Conservation (phyloP, 2,329 filamentous ascomycete genomes). For the Rhynchosporium secalis region DNA sequence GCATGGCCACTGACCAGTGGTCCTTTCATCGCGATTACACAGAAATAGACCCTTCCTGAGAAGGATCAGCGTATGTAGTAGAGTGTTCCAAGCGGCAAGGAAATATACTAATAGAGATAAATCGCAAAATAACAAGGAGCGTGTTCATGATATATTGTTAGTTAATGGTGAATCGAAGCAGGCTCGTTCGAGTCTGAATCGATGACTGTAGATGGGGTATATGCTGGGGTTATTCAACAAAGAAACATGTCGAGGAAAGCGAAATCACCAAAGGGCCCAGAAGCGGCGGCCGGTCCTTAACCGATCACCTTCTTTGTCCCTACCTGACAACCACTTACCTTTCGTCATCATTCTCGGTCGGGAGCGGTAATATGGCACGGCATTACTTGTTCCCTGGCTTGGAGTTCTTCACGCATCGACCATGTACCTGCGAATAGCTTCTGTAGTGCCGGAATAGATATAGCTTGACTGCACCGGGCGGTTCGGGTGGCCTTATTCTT, state of each 20-base stretch:
- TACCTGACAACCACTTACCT: conserved; percentile 24
- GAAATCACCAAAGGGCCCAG: conserved; percentile 34
- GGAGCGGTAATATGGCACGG: conserved; percentile 18
- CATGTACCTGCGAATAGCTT: conserved; percentile 39
- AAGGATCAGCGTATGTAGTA: background rate
- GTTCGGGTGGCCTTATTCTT: conserved; percentile 28
- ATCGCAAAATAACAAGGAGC: conserved; percentile 6
- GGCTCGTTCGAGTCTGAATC: conserved; percentile 16
- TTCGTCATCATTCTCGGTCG: conserved; percentile 26
- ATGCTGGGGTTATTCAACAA: conserved; percentile 25
- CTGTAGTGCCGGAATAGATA: conserved; percentile 25
- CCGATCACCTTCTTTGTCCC: conserved; percentile 28
- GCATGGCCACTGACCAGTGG: conserved; percentile 20
- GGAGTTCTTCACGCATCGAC: conserved; percentile 30
- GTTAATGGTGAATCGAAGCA: conserved; percentile 9
- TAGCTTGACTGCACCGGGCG: conserved; percentile 23
- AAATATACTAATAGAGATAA: background rate
- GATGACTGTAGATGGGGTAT: conserved; percentile 31
- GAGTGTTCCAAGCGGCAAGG: background rate
- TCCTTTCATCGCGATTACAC: conserved; percentile 28
- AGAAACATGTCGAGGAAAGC: conserved; percentile 36
- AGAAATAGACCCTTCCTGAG: background rate
- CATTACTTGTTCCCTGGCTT: conserved; percentile 14
- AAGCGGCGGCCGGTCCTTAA: conserved; percentile 22
- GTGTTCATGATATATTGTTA: conserved; percentile 7